A percentile compares a stretch with the other conserved stretches of the same genome.
These are phyloP conservation scores for Xylariaceae sp. DNA, from an alignment of 2,329 filamentous ascomycete species.

Conservation along the genomic window DNA sequence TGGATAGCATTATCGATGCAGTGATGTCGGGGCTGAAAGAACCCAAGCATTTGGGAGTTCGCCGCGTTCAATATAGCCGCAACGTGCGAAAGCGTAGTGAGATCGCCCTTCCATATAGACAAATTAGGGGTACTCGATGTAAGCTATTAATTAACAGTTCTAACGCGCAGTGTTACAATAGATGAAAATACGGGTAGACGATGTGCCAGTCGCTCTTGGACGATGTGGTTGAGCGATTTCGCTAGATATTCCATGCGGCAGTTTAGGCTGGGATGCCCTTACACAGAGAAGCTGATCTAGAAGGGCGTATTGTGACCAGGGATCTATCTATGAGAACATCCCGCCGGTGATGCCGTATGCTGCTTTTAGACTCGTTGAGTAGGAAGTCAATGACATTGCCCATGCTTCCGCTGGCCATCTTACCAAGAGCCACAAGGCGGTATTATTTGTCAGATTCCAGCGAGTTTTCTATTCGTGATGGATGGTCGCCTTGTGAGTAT, in stretches of 20 bases:
- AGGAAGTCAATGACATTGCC: too few relatives aligned
- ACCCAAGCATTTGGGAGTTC: slow-evolving; percentile 39
- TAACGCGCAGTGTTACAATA: background rate
- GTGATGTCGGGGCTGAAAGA: slow-evolving; percentile 38
- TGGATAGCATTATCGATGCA: slow-evolving; percentile 44
- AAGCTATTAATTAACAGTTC: background rate
- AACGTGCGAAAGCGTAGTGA: slow-evolving; percentile 36
- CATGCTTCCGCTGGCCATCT: too few relatives aligned
- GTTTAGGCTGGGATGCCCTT: background rate
- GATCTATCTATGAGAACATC: too few relatives aligned
- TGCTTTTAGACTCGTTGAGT: too few relatives aligned
- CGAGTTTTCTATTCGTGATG: too few relatives aligned
- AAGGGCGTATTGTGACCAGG: background rate
- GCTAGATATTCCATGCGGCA: background rate
- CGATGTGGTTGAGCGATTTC: background rate
- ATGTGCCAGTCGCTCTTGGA: background rate
- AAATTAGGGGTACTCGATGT: slow-evolving; percentile 9
- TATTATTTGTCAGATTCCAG: too few relatives aligned
- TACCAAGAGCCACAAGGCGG: too few relatives aligned
- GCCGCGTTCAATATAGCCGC: slow-evolving; percentile 42
- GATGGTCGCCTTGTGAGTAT: too few relatives aligned
- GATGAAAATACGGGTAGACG: background rate
- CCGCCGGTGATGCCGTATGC: too few relatives aligned
- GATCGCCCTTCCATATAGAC: slow-evolving; percentile 39
- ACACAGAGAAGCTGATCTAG: slow-evolving; percentile 3